Base-by-base conservation (phyloP, 2,329 filamentous ascomycete genomes). In the Colletotrichum chlorophyti region DNA sequence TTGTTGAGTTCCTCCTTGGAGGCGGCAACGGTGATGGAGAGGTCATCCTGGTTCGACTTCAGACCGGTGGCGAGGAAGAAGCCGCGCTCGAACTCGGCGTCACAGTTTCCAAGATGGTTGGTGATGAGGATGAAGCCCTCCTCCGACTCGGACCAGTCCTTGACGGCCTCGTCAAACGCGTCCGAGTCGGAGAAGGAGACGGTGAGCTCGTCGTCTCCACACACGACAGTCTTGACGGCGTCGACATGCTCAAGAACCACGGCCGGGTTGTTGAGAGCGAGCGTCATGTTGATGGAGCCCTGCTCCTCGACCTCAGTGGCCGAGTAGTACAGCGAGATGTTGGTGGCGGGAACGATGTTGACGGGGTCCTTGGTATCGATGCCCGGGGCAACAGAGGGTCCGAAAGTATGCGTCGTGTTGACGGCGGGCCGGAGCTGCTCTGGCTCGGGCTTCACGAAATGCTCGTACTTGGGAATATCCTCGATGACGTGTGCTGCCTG, bases 41-140 rank as follows among this genome's bases (percentile, higher is more conserved):
- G 60, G 15, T 65, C 55, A 3, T 62, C 50, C 26, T 63, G 62
- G 37, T 75, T 60, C 24, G 66, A 68, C 5, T 49, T 55, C 4
- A 78, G 58, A 26, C 62, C 60, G 29, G 62, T 65, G 21, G 71
- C 70, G 6, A 73, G 50, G 63, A 76, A 77, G 62, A 76, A 72
- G 15, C 74, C 72, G 29, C 75, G 70, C 65, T 78, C 73, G 19
- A 71, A 65, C 51, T 72, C 67, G n/a, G 63, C 62, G 53, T 77
- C 74, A 57, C 76, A 78, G 55, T 74, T 68, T 26, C 74, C 75
- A 17, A 73, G 52, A 64, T 78, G 72, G 65, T 76, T 78, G 12
- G 76, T 79, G 59, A 79, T 70, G 46, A 79, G 62, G 35, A 77
- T 66, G 32, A 79, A 63, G n/a, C 58, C 57, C 35, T 60, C 48